phyloP scores from a whole-genome alignment of 2,329 filamentous ascomycete genomes.

The Monilinia polystroma region DNA sequence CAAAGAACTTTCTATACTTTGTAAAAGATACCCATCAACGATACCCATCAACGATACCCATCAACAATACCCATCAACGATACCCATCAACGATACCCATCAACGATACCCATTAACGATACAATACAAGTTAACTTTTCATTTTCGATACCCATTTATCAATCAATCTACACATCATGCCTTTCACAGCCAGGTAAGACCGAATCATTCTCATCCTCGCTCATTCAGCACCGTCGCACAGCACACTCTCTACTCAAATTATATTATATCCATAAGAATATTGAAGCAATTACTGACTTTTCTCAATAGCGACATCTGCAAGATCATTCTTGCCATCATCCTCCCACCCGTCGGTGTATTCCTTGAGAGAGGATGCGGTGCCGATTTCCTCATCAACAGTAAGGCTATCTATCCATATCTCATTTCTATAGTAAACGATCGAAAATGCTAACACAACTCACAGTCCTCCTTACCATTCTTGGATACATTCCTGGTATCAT shows the following conservation, averaged over 20 bases:
- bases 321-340: slow-evolving; percentile 84
- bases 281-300: slow-evolving; percentile 26
- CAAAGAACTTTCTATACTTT: slow-evolving; percentile 8
- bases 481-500: slow-evolving; percentile 27
- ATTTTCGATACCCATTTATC: slow-evolving; percentile 4
- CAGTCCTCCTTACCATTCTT: slow-evolving; percentile 24
- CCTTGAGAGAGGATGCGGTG: slow-evolving; percentile 83
- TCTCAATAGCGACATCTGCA: slow-evolving; percentile 65
- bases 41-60: slow-evolving; percentile 12
- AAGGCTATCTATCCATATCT: slow-evolving; percentile 72
- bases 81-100: slow-evolving; percentile 3
- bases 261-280: neutral
- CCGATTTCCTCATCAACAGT: slow-evolving; percentile 85
- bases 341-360: slow-evolving; percentile 89
- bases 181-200: slow-evolving; percentile 58
- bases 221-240: neutral
- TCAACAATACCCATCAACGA: slow-evolving; percentile 9
- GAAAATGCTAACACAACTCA: neutral
- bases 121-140: neutral
- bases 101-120: slow-evolving; percentile 9
- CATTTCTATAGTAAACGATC: slow-evolving; percentile 48
- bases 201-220: slow-evolving; percentile 30
- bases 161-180: slow-evolving; percentile 43
- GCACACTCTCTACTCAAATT: neutral
- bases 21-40: neutral